phyloP scores from a whole-genome alignment of 192 early-diverging fungal species.

The Coemansia sp. region DNA sequence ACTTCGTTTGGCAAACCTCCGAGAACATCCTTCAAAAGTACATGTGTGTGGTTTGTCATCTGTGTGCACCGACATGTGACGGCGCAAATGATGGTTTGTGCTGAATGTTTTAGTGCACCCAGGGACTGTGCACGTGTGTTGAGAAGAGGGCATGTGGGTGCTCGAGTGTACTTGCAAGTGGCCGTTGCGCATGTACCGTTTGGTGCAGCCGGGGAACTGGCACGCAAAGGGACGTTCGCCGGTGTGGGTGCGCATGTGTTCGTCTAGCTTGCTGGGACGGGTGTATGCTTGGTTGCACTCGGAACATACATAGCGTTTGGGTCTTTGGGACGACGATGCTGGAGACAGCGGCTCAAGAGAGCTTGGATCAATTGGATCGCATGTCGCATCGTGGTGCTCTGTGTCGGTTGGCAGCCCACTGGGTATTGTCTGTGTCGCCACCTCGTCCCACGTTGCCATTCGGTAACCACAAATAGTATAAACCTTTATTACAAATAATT shows the following conservation, averaged over 20 bases:
- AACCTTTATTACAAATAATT: not conserved
- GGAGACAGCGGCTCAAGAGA: not conserved
- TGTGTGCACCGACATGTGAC: conserved; percentile 50
- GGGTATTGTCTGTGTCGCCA: conserved; percentile 2
- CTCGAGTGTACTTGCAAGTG: conserved; percentile 27
- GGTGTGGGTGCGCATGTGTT: conserved; percentile 72
- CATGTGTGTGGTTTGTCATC: conserved; percentile 38
- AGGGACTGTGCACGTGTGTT: conserved; percentile 9
- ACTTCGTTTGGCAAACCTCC: conserved; percentile 48
- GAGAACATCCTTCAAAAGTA: conserved; percentile 21
- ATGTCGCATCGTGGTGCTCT: not conserved
- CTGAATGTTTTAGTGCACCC: conserved; percentile 42
- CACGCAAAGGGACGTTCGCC: conserved; percentile 75
- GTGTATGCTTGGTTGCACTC: conserved; percentile 34
- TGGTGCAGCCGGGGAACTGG: conserved; percentile 65
- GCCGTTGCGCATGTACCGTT: conserved; percentile 63
- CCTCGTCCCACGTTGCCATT: not conserved
- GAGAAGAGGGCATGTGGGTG: too few species aligned
- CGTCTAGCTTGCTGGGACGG: conserved; percentile 37
- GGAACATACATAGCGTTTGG: conserved; percentile 8
- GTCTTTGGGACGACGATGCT: not conserved
- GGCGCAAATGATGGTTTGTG: conserved; percentile 54
- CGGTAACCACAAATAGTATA: not conserved
- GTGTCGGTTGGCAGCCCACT: conserved; percentile 8
- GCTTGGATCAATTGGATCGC: not conserved